A percentile compares a stretch with the other conserved stretches of the same genome.
phyloP scores from a whole-genome alignment of 257 asterid genomes.

The Knoxia roxburghii region DNA sequence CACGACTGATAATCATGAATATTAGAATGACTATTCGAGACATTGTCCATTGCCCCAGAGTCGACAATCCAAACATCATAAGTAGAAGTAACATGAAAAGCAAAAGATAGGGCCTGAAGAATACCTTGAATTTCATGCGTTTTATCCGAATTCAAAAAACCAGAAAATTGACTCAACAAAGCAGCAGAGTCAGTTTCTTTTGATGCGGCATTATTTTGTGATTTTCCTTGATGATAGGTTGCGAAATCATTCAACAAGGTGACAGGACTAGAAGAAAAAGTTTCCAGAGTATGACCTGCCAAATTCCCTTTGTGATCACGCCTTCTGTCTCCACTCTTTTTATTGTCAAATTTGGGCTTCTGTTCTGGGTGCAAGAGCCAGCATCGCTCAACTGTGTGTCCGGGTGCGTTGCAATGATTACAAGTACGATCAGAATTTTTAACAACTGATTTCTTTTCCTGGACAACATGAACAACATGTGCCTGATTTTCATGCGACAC shows the following conservation, averaged over 20 bases:
- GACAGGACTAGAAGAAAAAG: background rate
- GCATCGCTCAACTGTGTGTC: background rate
- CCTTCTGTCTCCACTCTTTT: background rate
- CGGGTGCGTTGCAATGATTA: too few species aligned
- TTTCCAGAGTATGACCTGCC: background rate
- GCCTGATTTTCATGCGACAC: background rate
- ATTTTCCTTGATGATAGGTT: background rate
- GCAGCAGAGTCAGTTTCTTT: too few species aligned
- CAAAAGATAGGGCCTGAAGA: too few species aligned
- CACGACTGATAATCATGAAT: background rate
- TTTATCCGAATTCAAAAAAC: too few species aligned
- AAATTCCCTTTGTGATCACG: background rate
- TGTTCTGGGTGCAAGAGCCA: background rate
- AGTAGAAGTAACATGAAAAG: background rate
- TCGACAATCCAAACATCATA: too few species aligned
- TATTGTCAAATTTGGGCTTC: background rate
- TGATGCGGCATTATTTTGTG: too few species aligned
- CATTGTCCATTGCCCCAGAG: too few species aligned
- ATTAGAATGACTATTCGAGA: background rate
- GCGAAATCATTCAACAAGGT: background rate
- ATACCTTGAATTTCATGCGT: background rate
- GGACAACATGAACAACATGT: background rate
- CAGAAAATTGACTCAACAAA: too few species aligned
- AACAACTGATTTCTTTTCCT: background rate
- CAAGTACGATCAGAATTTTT: background rate